phyloP scores from a whole-genome alignment of 1,139 yeast genomes.

The Meyerozyma smithsonii region DNA sequence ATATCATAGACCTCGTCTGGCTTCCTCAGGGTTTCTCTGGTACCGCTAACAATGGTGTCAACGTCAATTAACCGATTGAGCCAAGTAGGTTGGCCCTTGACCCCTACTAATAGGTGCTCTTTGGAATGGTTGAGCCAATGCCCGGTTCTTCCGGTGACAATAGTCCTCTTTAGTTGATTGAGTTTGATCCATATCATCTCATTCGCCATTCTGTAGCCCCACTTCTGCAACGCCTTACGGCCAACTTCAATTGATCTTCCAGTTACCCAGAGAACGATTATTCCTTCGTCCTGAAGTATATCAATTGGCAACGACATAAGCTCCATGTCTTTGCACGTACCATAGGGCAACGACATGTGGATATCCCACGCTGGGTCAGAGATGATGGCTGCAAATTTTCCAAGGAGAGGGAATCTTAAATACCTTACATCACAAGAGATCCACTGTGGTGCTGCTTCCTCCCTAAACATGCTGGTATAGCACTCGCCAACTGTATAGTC shows the following conservation, averaged over 20 bases:
- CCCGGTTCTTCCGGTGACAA: conserved; percentile 93
- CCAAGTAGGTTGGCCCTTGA: conserved; percentile 82
- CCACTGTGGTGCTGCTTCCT: conserved; percentile 66
- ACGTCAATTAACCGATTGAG: conserved; percentile 59
- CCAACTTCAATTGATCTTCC: conserved; percentile 91
- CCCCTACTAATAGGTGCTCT: conserved; percentile 81
- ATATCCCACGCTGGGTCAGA: conserved; percentile 52
- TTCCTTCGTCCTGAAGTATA: conserved; percentile 74
- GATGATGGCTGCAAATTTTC: conserved; percentile 80
- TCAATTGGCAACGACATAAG: conserved; percentile 61
- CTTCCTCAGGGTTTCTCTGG: conserved; percentile 84
- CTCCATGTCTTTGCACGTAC: conserved; percentile 72
- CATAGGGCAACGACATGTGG: conserved; percentile 49
- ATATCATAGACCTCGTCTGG: conserved; percentile 90
- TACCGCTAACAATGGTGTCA: conserved; percentile 74
- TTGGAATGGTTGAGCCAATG: conserved; percentile 96
- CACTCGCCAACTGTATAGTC: conserved; percentile 59
- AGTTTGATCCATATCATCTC: conserved; percentile 90
- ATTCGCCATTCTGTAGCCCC: conserved; percentile 80
- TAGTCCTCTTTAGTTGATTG: conserved; percentile 80
- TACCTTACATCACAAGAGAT: conserved; percentile 76
- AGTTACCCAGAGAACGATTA: conserved; percentile 86
- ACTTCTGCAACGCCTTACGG: conserved; percentile 62
- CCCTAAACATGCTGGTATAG: conserved; percentile 29
- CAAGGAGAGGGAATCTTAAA: conserved; percentile 64